Evolutionary conservation across 106 monocot genomes (phyloP).

Genomic region (Dendrobium huoshanense): DNA sequence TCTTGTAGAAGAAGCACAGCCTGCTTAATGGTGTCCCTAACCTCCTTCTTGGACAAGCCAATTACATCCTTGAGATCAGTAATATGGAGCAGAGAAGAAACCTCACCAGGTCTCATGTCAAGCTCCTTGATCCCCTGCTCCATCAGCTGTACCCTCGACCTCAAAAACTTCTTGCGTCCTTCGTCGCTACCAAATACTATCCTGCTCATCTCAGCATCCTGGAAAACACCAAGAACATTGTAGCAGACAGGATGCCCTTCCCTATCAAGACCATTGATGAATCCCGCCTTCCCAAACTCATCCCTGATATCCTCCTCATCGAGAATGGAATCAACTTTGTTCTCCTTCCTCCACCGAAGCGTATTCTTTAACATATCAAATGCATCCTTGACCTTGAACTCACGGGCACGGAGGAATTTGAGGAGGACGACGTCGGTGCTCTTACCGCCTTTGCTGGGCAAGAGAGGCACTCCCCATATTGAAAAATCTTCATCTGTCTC

Average conservation of each 20-base stretch:
- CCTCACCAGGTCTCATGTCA: constrained; percentile 33
- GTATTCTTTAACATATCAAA: constrained; percentile 48
- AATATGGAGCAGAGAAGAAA: constrained; percentile 23
- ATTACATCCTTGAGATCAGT: constrained; percentile 38
- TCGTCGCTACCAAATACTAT: constrained; percentile 42
- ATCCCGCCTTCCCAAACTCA: constrained; percentile 22
- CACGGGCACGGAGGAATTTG: constrained; percentile 59
- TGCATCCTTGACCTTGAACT: constrained; percentile 41
- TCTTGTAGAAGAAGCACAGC: constrained; percentile 30
- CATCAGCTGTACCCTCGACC: constrained; percentile 68
- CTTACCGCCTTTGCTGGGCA: constrained; percentile 23
- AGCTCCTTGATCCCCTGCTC: constrained; percentile 43
- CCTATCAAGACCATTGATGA: constrained; percentile 33
- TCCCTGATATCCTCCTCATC: constrained; percentile 26
- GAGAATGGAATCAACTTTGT: constrained; percentile 28
- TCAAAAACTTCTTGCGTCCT: constrained; percentile 42
- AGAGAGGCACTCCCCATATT: constrained; percentile 66
- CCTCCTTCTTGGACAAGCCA: constrained; percentile 26
- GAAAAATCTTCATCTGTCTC: constrained; percentile 17
- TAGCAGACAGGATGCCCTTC: constrained; percentile 54
- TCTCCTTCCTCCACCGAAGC: constrained; percentile 49
- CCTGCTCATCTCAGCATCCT: constrained; percentile 26
- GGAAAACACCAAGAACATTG: constrained; percentile 44
- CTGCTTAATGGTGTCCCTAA: constrained; percentile 14
- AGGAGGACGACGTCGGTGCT: constrained; percentile 50